Conservation (phyloP, 169 alveolate species). For the Plasmodium vinckei region DNA sequence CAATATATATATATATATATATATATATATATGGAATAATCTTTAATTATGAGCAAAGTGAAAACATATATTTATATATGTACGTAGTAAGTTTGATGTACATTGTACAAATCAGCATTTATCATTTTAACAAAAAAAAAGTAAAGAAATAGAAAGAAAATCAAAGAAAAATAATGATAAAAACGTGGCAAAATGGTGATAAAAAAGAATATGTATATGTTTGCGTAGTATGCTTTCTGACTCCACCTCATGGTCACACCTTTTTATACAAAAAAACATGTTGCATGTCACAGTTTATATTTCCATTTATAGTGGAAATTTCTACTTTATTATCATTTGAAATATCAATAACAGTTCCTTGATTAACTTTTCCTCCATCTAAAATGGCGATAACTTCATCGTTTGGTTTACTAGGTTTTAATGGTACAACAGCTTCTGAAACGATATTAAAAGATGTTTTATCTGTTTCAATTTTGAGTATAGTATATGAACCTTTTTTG, state of each 20-base stretch:
- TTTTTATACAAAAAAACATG: slow-evolving; percentile 40
- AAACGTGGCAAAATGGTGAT: not conserved
- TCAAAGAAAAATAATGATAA: not conserved
- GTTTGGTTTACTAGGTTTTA: slow-evolving; percentile 37
- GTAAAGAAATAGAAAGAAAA: not conserved
- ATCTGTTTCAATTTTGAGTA: slow-evolving; percentile 61
- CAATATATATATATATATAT: too few relatives aligned
- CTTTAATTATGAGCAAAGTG: too few relatives aligned
- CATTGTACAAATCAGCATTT: not conserved
- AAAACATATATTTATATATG: not conserved
- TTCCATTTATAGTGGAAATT: slow-evolving; percentile 22
- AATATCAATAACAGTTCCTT: slow-evolving; percentile 38
- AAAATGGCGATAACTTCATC: slow-evolving; percentile 47
- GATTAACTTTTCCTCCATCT: slow-evolving; percentile 35
- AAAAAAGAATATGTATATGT: not conserved
- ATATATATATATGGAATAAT: not conserved
- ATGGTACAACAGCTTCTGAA: slow-evolving; percentile 57
- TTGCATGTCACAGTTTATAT: not conserved
- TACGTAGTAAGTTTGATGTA: not conserved
- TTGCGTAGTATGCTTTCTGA: not conserved
- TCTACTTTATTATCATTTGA: slow-evolving; percentile 25
- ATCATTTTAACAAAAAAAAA: slow-evolving; percentile 1
- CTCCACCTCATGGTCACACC: not conserved
- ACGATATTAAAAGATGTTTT: slow-evolving; percentile 69
- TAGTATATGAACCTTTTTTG: slow-evolving; percentile 32